Base-by-base conservation (phyloP, 2,329 filamentous ascomycete species). In the Nemania serpens region DNA sequence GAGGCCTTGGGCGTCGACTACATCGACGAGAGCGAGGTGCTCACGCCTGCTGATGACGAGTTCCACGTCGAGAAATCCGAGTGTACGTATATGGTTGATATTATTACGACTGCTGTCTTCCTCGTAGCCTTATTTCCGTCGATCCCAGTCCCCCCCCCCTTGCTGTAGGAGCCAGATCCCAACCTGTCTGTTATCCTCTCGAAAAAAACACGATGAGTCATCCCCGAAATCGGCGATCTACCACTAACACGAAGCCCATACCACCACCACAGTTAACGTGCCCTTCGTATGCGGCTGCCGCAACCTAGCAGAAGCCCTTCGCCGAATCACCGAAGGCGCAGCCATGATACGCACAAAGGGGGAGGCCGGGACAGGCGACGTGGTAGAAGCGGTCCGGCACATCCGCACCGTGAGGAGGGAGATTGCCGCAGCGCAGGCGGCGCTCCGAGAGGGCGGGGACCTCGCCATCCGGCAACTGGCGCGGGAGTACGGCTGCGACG, bases 331-430 rank as follows among this genome's bases (percentile, higher is more conserved):
- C 65, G 95, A 98, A 81, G 95, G 95, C 66, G 95, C 95, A 10
- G 94, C 94, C 72, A 98, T 99, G 94, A 97, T 99, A 79, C 89
- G 95, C 71, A 99, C 95, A 67, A 99, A 98, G 83, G 95, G 95
- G 67, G 95, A 99, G 81, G 95, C 95, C 39, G 95, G 95, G 65
- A 98, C 95, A 0, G 95, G 95, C 65, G 95, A 99, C 75, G 92
- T 99, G 54, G 91, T 98, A 71, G 94, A 98, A 82, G 95, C 95
- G 18, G 94, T 98, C 50, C 88, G 90, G 74, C 95, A 99, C 84
- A 96, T 97, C 87, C 91, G 95, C 74, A 92, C 91, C 11, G 90
- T 98, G 66, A 95, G 89, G 74, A 78, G 81, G 20, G 89, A 98
- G 72, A 96, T 98, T 70, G 86, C 88, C 3, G 82, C 85, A 64